Evolutionary conservation across 148 eudicot species (phyloP), one percentile per base, ranked within the genome.

Genomic region (Dianthus caryophyllus): DNA sequence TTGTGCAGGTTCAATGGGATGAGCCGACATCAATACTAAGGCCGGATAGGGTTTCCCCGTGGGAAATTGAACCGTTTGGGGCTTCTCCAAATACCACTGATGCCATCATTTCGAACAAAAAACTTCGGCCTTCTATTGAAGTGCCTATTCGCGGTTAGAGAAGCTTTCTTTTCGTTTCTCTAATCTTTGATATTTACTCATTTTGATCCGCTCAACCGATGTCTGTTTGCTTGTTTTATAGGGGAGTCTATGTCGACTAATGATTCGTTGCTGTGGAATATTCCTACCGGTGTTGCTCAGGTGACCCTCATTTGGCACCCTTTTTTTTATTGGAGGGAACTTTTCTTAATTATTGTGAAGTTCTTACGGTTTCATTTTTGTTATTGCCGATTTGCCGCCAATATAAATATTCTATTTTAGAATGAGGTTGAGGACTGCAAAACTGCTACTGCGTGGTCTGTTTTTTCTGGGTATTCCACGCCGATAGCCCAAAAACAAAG

Each of bases 1-100:
- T 59, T 59, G 39, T 56, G 53, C 80, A 94, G 99, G 93, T 94
- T 78, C 99, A 88, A 65, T 94, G 99, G 99, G 99, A 94, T 71
- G 99, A 94, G 64, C 83, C 87, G 50, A 81, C 97, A 48, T 80
- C 90, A 31, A 85, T 86, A 67, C 65, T 65, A 54, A 86, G 99
- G 75, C 96, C 96, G 4, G 99, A 88, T 36, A 82, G 89, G 73
- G 96, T 94, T 70, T 94, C 99, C 31, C 89, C 96, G 20, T 94
- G 97, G 97, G 99, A 94, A 62, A 88, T 94, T 6, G 99, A 94
- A 67, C 85, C 97, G 10, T 85, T 90, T 80, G 83, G 77, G 64
- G 77, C 87, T 67, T 71, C 90, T 36, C 84, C 88, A 25, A 80
- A 76, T 48, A 68, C 66, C 24, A 53, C 66, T 51, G 95, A 83